These are phyloP conservation scores for Tardiomyces depauwii DNA, from an alignment of 1,139 yeast species.

Conservation along the genomic window DNA sequence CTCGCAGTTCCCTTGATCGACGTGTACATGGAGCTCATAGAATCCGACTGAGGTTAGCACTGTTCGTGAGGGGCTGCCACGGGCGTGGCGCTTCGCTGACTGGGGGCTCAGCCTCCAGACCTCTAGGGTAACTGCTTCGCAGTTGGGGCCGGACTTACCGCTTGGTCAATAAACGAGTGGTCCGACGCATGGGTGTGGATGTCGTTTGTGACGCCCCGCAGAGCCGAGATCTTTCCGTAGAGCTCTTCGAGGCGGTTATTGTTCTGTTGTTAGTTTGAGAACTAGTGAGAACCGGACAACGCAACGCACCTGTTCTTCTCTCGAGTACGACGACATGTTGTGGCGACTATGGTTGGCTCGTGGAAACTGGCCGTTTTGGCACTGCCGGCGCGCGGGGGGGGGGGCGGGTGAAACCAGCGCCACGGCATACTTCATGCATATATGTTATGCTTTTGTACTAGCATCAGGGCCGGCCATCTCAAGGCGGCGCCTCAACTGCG, in stretches of 20 bases:
- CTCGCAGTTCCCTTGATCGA: constrained; percentile 57
- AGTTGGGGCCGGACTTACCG: constrained; percentile 5
- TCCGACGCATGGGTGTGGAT: constrained; percentile 54
- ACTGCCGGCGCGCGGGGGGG: no score
- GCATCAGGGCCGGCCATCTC: neutral
- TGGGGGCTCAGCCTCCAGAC: no score
- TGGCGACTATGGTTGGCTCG: no score
- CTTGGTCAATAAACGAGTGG: constrained; percentile 39
- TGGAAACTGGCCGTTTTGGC: no score
- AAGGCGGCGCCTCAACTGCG: neutral
- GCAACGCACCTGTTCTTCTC: constrained; percentile 12
- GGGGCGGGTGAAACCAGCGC: no score
- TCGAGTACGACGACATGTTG: neutral
- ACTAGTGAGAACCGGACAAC: neutral
- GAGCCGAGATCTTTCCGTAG: constrained; percentile 48
- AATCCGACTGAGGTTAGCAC: constrained; percentile 18
- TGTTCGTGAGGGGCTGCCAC: no score
- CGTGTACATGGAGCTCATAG: constrained; percentile 48
- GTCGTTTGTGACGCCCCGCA: constrained; percentile 52
- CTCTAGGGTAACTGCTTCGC: no score
- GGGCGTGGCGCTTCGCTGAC: no score
- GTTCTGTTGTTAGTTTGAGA: constrained; percentile 29
- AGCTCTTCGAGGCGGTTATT: constrained; percentile 47
- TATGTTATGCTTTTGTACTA: neutral
- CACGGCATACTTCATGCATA: no score